Evolutionary conservation across 2,329 filamentous ascomycete genomes (phyloP).

Genomic region (Cercospora sp.): DNA sequence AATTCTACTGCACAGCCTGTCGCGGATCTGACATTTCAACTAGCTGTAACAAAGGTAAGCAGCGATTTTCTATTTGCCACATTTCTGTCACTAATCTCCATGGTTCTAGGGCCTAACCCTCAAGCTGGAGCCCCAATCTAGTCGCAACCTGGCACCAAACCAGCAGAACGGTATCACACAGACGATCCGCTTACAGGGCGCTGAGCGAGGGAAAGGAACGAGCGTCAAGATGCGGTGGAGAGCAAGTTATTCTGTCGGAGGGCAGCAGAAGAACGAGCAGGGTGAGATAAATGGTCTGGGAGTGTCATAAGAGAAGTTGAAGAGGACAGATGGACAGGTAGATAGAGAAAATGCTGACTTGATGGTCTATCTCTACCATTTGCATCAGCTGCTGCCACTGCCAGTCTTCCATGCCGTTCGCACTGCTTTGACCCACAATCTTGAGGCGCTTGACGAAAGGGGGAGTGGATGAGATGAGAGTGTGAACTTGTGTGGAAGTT

Average conservation of each 20-base stretch:
- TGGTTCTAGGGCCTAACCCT: conserved; percentile 71
- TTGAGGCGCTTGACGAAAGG: background rate
- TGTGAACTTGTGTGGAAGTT: background rate
- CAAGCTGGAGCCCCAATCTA: conserved; percentile 80
- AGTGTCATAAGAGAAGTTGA: conserved; percentile 45
- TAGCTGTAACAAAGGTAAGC: conserved; percentile 86
- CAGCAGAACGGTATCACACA: conserved; percentile 80
- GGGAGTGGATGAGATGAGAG: background rate
- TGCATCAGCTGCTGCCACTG: background rate
- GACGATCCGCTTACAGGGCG: conserved; percentile 73
- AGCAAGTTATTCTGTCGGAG: conserved; percentile 70
- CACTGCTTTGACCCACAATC: background rate
- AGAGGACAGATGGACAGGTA: background rate
- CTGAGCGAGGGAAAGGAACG: conserved; percentile 70
- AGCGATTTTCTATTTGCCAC: background rate
- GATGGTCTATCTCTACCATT: background rate
- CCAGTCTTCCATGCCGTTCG: background rate
- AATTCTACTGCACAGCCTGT: conserved; percentile 74
- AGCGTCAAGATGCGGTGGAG: conserved; percentile 90
- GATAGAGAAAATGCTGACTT: background rate
- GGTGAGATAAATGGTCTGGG: conserved; percentile 81
- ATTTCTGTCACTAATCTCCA: background rate
- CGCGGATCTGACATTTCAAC: conserved; percentile 80
- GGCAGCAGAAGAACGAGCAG: conserved; percentile 69
- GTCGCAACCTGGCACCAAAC: conserved; percentile 68